Evolutionary conservation across 2,329 filamentous ascomycete genomes (phyloP), one percentile per base, ranked within the genome.

Genomic region (Ascochyta clinopodiicola): DNA sequence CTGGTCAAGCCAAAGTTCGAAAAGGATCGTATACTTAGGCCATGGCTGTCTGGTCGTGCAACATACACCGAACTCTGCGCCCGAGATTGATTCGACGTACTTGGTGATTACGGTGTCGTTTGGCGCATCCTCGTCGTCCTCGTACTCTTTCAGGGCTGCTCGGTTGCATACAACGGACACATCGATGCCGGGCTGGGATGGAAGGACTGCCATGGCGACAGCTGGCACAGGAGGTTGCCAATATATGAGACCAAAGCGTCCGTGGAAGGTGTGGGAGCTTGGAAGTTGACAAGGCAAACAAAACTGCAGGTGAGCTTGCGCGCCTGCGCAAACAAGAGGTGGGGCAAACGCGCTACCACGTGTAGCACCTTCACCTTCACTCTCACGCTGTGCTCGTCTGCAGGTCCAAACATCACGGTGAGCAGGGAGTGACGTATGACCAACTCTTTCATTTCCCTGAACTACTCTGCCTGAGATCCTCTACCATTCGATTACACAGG

Each of bases 11-110:
- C n/a, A 56, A 19, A 64, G 12, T 1, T 42, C 0, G 6, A 61
- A 21, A 0, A 13, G 1, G 1, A 75, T 6, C 13, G 34, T 56
- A 22, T 64, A 35, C 1, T 34, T 3, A 1, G 50, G 43, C 24
- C 49, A 53, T 6, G 38, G 44, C n/a, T 22, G 9, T 19, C 51
- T 59, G 4, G 47, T 3, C 1, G 29, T 46, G 7, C 43, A 57
- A 6, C 64, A 40, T 6, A 44, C 44, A 8, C 35, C 47, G 39
- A 77, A 73, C 2, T 65, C 44, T 1, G 63, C 59, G 6, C 61
- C 69, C 1, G 70, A 67, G 3, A 35, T 35, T 0, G 68, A 66
- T 42, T 75, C 69, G 15, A 77, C 60, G 40, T 75, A 76, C 22
- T 69, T 76, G 0, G 62, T 68, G 2, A 66, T 45, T 0, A 53